These are phyloP conservation scores for Mycena metata DNA, from an alignment of 768 basidiomycete species.

Conservation along the genomic window DNA sequence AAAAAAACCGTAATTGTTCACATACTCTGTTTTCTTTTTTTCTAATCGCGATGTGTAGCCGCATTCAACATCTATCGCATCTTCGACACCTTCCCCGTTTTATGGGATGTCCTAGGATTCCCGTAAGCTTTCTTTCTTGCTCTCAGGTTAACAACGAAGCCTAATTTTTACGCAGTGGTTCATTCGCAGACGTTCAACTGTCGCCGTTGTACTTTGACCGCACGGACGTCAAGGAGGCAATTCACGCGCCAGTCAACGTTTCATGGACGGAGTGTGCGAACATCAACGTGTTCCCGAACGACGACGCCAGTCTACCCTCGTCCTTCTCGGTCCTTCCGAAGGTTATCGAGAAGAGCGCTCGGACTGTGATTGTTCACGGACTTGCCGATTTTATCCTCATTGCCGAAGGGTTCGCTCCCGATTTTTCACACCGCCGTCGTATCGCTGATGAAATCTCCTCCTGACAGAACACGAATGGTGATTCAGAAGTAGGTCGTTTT, in stretches of 20 bases:
- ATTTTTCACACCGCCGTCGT: not conserved
- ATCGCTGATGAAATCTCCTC: not conserved
- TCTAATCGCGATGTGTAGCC: slow-evolving; percentile 39
- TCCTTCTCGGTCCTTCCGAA: slow-evolving; percentile 76
- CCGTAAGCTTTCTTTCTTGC: slow-evolving; percentile 63
- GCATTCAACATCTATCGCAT: slow-evolving; percentile 85
- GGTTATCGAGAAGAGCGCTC: slow-evolving; percentile 81
- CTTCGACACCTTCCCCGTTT: slow-evolving; percentile 79
- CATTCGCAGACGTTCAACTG: slow-evolving; percentile 65
- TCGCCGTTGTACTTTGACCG: slow-evolving; percentile 80
- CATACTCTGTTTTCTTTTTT: no score
- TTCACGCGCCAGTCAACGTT: slow-evolving; percentile 76
- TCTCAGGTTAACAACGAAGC: not conserved
- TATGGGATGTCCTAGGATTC: slow-evolving; percentile 89
- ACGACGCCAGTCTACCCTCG: slow-evolving; percentile 73
- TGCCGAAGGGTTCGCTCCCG: slow-evolving; percentile 71
- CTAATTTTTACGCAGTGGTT: slow-evolving; percentile 55
- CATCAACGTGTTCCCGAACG: slow-evolving; percentile 70
- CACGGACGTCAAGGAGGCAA: slow-evolving; percentile 74
- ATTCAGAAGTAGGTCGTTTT: slow-evolving; percentile 69
- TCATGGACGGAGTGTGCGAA: slow-evolving; percentile 76
- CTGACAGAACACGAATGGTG: slow-evolving; percentile 67
- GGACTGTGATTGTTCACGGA: slow-evolving; percentile 79
- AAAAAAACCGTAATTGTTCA: slow-evolving; percentile 25
- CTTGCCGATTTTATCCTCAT: slow-evolving; percentile 81